Evolutionary conservation across 2,329 filamentous ascomycete species (phyloP), one percentile per base, ranked within the genome.

Genomic region (Teratosphaeria viscida): DNA sequence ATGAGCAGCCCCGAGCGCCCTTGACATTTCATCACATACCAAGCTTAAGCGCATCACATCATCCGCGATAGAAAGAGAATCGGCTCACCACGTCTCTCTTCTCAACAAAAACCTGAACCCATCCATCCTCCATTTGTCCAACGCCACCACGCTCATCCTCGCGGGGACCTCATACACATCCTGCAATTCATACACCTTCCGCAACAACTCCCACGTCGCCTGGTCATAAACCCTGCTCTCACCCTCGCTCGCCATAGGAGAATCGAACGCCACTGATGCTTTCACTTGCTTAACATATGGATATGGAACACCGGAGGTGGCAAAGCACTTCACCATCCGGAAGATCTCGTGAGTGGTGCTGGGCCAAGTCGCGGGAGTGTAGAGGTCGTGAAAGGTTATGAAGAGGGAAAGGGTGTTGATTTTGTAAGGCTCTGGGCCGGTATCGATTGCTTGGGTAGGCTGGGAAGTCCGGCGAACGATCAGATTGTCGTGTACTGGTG

Each of bases 331-430:
- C 56, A 66, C 56, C 60, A 61, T 61, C 2, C 59, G 57, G 32
- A 64, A 64, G 11, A 66, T 62, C 52, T 65, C 63, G 27, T 60
- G 57, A 1, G 61, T 57, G 2, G 64, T 61, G 4, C 52, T 52
- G 16, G 63, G 54, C 61, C 64, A 66, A 6, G 65, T 67, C 11
- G 57, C 62, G 0, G 62, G 62, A 10, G 65, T 67, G 43, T 68
- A 66, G 47, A 64, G 35, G 54, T 68, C 66, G 32, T 64, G 60
- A 26, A 67, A 67, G 1, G 57, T 58, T 3, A 67, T 49, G n/a
- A 58, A n/a, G 3, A 68, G 19, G 11, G 34, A 61, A 27, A 68
- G 39, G 2, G 49, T 62, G n/a, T 64, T 56, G 61, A 68, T 61
- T 23, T 56, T 62, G 52, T 62, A 63, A 0, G 61, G 59, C 1